Percentiles rank a stretch among this genome's conserved stretches.
These are phyloP conservation scores for Fusarium palustre DNA, from an alignment of 2,329 filamentous ascomycete genomes.

Conservation along the genomic window DNA sequence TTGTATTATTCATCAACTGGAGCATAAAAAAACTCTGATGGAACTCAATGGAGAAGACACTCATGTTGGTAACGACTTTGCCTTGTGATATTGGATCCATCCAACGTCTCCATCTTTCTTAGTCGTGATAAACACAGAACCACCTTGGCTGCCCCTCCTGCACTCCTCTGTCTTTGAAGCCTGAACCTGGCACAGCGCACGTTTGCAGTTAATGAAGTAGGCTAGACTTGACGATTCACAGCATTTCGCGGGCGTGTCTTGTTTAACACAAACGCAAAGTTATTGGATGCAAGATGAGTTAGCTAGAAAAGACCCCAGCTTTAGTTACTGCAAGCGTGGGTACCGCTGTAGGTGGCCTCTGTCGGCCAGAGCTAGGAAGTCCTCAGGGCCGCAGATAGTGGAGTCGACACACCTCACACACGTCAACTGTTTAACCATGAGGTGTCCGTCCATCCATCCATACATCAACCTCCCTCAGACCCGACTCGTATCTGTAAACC, in stretches of 20 bases:
- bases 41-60: neutral
- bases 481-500: slow-evolving; percentile 33
- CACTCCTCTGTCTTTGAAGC: neutral
- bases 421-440: slow-evolving; percentile 41
- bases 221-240: slow-evolving; percentile 30
- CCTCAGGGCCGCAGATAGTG: slow-evolving; percentile 29
- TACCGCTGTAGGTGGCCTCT: slow-evolving; percentile 14
- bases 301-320: slow-evolving; percentile 10
- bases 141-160: slow-evolving; percentile 10
- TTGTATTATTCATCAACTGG: neutral
- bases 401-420: slow-evolving; percentile 39
- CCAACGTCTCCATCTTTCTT: slow-evolving; percentile 1
- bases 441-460: slow-evolving; percentile 25
- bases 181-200: slow-evolving; percentile 29
- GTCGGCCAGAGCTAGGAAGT: slow-evolving; percentile 13
- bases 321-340: slow-evolving; percentile 21
- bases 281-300: neutral
- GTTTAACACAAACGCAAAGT: slow-evolving; percentile 6
- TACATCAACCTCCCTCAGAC: slow-evolving; percentile 29
- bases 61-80: neutral
- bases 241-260: neutral
- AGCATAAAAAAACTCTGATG: neutral
- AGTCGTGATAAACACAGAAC: slow-evolving; percentile 1
- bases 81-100: slow-evolving; percentile 4
- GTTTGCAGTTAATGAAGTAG: slow-evolving; percentile 26